phyloP scores from a whole-genome alignment of 164 flowering plant genomes.

The Vitis riparia region DNA sequence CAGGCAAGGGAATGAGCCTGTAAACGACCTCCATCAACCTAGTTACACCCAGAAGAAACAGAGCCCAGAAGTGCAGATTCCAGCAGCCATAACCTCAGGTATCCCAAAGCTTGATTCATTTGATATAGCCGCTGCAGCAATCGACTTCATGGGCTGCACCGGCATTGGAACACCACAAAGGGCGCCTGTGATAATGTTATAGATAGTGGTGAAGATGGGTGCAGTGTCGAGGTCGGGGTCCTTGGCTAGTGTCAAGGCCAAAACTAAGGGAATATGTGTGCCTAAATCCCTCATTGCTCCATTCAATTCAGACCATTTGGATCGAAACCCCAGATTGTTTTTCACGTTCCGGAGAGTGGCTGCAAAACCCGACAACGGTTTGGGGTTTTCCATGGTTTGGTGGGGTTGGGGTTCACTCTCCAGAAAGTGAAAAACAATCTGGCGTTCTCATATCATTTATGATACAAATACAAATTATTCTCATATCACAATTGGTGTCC shows the following conservation, averaged over 20 bases:
- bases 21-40: constrained; percentile 73
- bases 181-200: constrained; percentile 75
- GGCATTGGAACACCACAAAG: constrained; percentile 95
- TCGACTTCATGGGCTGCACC: constrained; percentile 95
- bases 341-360: constrained; percentile 11
- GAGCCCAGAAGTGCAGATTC: constrained; percentile 61
- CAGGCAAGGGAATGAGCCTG: constrained; percentile 62
- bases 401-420: constrained; percentile 12
- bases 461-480: too few species aligned
- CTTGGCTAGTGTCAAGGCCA: constrained; percentile 70
- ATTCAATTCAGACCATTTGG: constrained; percentile 75
- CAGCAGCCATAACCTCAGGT: constrained; percentile 89
- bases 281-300: constrained; percentile 96
- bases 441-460: too few species aligned
- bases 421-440: constrained; percentile 8
- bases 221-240: constrained; percentile 75
- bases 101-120: constrained; percentile 42
- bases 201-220: constrained; percentile 73
- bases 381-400: too few species aligned
- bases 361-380: too few species aligned
- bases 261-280: constrained; percentile 79
- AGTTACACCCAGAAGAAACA: constrained; percentile 63
- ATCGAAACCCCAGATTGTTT: constrained; percentile 46
- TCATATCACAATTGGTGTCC: too few species aligned
- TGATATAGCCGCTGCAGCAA: constrained; percentile 81